Base-by-base conservation (phyloP, 1,139 yeast species). In the Pichia sp. region DNA sequence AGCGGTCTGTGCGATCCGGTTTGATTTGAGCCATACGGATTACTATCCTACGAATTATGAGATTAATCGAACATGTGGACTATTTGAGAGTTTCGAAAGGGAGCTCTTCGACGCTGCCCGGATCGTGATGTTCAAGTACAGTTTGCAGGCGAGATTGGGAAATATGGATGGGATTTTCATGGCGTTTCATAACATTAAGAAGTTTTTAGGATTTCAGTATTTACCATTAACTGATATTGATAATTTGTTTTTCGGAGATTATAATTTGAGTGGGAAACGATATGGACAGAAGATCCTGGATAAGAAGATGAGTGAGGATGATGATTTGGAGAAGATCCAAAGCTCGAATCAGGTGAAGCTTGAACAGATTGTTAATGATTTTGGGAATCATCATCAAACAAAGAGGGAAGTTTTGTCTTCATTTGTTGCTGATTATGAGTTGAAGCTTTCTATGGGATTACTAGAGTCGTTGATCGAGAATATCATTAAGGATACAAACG, bases 161-260 rank as follows among this genome's bases (percentile, higher is more conserved):
- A 83, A 86, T 58, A 93, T 93, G 99, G 97, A 91, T 65, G 99
- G 99, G 7, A 89, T 93, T 6, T 90, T 87, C 57, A 73, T 93
- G 21, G 96, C 96, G 0, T 93, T 85, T 63, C 99, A 93, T 67
- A 93, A 90, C 62, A 76, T 90, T 46, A 75, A 79, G 37, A 72
- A 82, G 39, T 79, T 91, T 60, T 87, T 93, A 66, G 99, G 98
- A 3, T 93, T 90, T 67, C 93, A 90, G 64, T 93, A 93, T 65
- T 66, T 93, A 24, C 93, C 96, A 1, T 67, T 90, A 43, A 68
- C 71, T 6, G 87, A 83, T 34, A 76, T 93, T 54, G 97, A 93
- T 62, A 69, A 70, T 55, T 70, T 76, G 20, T 69, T 75, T 57
- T 84, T 83, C 57, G 65, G 66, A 4, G 58, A 50, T 40, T 57